A percentile compares a stretch with the other conserved stretches of the same genome.
These are phyloP conservation scores for Colletotrichum sp. DNA, from an alignment of 2,329 filamentous ascomycete genomes.

Conservation along the genomic window DNA sequence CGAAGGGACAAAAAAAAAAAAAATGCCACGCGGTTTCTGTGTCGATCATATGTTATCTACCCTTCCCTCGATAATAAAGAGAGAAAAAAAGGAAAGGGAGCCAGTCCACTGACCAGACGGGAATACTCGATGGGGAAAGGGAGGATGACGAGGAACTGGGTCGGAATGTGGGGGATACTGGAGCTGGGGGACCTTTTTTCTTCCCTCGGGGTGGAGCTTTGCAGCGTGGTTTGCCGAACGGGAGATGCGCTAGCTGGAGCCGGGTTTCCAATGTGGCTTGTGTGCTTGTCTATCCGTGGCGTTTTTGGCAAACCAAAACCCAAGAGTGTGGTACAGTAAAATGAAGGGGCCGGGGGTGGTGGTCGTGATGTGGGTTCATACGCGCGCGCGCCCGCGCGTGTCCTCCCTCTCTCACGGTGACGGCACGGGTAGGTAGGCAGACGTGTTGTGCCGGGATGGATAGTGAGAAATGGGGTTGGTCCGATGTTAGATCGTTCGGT, in stretches of 20 bases:
- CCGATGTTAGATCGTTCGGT: background rate
- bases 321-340: background rate
- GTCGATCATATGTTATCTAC: background rate
- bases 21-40: background rate
- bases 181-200: background rate
- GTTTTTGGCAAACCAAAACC: background rate
- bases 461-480: background rate
- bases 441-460: background rate
- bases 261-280: background rate
- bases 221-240: background rate
- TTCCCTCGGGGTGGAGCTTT: background rate
- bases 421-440: background rate
- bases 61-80: background rate
- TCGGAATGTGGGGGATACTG: background rate
- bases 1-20: background rate
- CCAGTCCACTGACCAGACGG: background rate
- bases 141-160: background rate
- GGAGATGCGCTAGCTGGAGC: background rate
- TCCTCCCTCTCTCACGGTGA: background rate
- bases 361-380: background rate
- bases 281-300: background rate
- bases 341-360: background rate
- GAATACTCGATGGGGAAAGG: background rate
- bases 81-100: background rate
- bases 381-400: background rate